These are phyloP conservation scores for Daldinia sp. DNA, from an alignment of 2,329 filamentous ascomycete species.

Conservation along the genomic window DNA sequence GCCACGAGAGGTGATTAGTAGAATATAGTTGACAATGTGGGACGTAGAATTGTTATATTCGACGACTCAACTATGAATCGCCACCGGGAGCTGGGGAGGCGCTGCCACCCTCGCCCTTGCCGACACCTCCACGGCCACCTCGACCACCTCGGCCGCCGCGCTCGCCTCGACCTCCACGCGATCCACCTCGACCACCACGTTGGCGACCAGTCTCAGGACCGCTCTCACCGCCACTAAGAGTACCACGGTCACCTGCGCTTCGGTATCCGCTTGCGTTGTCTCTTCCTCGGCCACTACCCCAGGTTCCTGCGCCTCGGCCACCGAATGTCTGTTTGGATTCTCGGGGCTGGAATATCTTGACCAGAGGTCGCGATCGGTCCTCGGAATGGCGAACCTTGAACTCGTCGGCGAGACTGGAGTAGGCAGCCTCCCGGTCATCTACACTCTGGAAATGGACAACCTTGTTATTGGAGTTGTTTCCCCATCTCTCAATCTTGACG, in stretches of 20 bases:
- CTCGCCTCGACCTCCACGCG: slow-evolving; percentile 66
- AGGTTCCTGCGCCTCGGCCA: slow-evolving; percentile 71
- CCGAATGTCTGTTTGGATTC: slow-evolving; percentile 61
- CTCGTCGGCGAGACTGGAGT: slow-evolving; percentile 77
- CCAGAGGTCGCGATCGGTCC: slow-evolving; percentile 79
- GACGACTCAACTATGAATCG: slow-evolving; percentile 53
- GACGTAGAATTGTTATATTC: slow-evolving; percentile 11
- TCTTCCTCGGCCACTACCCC: slow-evolving; percentile 72
- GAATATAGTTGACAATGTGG: slow-evolving; percentile 24
- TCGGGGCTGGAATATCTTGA: slow-evolving; percentile 83
- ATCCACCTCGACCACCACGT: slow-evolving; percentile 62
- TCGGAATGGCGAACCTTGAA: slow-evolving; percentile 76
- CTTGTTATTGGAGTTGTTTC: slow-evolving; percentile 72
- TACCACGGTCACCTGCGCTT: slow-evolving; percentile 77
- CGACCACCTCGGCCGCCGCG: slow-evolving; percentile 65
- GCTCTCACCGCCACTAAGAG: slow-evolving; percentile 72
- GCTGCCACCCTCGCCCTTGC: slow-evolving; percentile 65
- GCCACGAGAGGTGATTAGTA: slow-evolving; percentile 38
- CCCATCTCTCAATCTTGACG: slow-evolving; percentile 78
- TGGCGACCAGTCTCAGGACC: slow-evolving; percentile 67
- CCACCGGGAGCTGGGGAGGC: slow-evolving; percentile 62
- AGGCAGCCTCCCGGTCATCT: slow-evolving; percentile 82
- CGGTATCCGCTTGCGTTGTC: slow-evolving; percentile 78
- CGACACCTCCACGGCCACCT: slow-evolving; percentile 47
- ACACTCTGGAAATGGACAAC: slow-evolving; percentile 83